phyloP scores from a whole-genome alignment of 139 green algal genomes.

The Micromonas commoda region DNA sequence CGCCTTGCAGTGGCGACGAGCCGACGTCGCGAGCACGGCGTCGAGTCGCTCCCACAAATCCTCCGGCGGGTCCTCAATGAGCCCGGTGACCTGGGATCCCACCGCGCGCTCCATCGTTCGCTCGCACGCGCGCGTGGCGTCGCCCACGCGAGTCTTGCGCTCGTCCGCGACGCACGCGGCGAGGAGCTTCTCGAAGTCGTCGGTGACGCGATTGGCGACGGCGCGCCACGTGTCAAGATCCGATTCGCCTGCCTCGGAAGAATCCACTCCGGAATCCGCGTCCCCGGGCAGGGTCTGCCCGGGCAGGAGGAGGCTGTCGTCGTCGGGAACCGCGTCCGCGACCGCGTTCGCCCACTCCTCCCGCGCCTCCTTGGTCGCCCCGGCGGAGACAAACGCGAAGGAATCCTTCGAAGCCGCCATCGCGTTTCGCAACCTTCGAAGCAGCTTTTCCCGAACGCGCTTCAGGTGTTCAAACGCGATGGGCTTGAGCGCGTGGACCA shows the following conservation, averaged over 20 bases:
- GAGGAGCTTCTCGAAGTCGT: not conserved
- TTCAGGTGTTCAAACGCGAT: not conserved
- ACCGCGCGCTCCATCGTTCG: constrained; percentile 13
- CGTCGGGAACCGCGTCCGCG: constrained; percentile 5
- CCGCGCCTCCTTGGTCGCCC: not conserved
- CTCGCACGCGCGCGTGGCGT: not conserved
- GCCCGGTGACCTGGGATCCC: not conserved
- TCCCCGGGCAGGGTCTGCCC: too few species aligned
- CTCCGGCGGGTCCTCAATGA: constrained; percentile 49
- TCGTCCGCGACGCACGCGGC: not conserved
- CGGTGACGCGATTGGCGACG: not conserved
- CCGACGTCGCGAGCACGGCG: too few species aligned
- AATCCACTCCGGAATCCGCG: not conserved
- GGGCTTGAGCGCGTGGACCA: constrained; percentile 35
- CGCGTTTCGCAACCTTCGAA: not conserved
- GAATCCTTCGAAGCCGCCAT: not conserved
- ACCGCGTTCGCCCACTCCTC: constrained; percentile 7
- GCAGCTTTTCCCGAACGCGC: not conserved
- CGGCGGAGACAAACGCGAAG: not conserved
- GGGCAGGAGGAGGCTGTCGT: not conserved
- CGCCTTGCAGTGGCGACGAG: too few species aligned
- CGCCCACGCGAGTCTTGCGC: constrained; percentile 4
- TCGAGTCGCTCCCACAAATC: constrained; percentile 18
- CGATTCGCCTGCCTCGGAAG: not conserved
- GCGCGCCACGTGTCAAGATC: not conserved